Evolutionary conservation across 164 flowering plant genomes (phyloP).

Genomic region (Tinospora cordifolia): DNA sequence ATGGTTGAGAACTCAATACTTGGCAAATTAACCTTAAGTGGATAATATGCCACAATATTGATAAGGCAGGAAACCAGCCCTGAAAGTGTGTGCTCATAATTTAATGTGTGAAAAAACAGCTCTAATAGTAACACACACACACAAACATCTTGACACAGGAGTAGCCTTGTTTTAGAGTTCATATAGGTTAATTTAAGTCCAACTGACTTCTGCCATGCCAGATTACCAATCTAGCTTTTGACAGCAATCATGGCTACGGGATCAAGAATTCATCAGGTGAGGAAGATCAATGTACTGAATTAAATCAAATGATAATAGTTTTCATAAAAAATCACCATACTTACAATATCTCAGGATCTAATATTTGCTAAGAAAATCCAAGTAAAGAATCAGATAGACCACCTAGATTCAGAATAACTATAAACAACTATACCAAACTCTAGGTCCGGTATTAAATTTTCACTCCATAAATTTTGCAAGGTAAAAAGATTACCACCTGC

Average conservation of each 20-base stretch:
- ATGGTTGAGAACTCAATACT: no score
- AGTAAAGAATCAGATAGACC: background rate
- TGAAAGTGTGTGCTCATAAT: no score
- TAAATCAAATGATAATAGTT: no score
- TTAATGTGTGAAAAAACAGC: no score
- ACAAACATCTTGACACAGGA: background rate
- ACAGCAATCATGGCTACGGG: background rate
- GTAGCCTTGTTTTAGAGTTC: background rate
- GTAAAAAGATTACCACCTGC: conserved; percentile 37
- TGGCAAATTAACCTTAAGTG: no score
- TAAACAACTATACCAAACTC: background rate
- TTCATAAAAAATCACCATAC: no score
- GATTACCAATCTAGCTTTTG: background rate
- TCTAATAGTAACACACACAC: no score
- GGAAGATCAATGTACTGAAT: background rate
- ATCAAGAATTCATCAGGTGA: background rate
- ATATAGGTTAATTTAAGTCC: background rate
- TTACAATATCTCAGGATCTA: no score
- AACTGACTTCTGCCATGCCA: background rate
- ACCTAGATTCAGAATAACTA: background rate
- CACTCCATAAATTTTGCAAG: background rate
- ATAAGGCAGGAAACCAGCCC: no score
- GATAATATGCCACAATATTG: no score
- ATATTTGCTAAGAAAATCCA: background rate
- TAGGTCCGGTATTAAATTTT: background rate